Evolutionary conservation across 2,329 filamentous ascomycete genomes (phyloP), one percentile per base, ranked within the genome.

Genomic region (Cadophora sp.): DNA sequence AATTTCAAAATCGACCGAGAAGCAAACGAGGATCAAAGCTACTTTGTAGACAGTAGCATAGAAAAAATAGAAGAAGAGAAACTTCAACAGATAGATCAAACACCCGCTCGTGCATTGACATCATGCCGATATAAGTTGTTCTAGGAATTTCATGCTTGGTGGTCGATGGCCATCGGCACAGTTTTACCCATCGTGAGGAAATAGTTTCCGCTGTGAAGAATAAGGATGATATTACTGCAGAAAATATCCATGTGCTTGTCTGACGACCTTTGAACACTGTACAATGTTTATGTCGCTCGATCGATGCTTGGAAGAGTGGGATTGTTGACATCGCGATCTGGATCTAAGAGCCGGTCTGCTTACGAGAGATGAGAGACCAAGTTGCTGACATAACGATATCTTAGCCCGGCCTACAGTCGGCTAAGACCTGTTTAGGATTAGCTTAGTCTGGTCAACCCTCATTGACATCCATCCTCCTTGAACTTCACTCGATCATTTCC

Each of bases 301-400:
- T 59, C 12, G 12, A 40, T 37, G 29, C 29, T 7, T 6, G 31
- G n/a, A 16, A 59, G 37, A 34, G 56, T 59, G 22, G 12, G 5
- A 26, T 59, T 59, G 56, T 59, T 40, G 22, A 26, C n/a, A 43
- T 26, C 3, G 22, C 22, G 26, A 55, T 16, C 12, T 43, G 1
- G 50, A 14, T 37, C 34, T 11, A 37, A 12, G 43, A 16, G 26
- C 16, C 37, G 40, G n/a, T 24, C 11, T 62, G 59, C 59, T 62
- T 62, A 48, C 40, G 59, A 62, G 37, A 62, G 31, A 31, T 11
- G 5, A 31, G n/a, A 9, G n/a, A n/a, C 11, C 1, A 16, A 29
- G 3, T 62, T 62, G 59, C 59, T 62, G 59, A 62, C 59, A 22
- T 61, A 61, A 61, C 9, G 3, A 1, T n/a, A 11, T 31, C 8